Percentiles rank a stretch among this genome's conserved stretches.
These are phyloP conservation scores for Vigna mungo DNA, from an alignment of 306 rosid species.

Conservation along the genomic window DNA sequence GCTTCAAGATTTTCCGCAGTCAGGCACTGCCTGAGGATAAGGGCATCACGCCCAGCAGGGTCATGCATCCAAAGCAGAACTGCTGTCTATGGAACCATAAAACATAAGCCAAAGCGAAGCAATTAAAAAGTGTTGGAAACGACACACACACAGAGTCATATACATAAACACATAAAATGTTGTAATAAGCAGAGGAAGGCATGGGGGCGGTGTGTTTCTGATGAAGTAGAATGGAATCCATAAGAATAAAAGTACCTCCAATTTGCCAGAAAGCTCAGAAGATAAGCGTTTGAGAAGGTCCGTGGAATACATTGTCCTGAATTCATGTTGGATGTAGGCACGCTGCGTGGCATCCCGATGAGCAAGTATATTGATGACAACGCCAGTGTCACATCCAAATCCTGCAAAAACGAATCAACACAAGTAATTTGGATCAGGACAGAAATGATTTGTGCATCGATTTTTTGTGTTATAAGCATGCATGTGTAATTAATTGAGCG, in stretches of 20 bases:
- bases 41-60: constrained; percentile 79
- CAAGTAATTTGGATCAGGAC: too few relatives aligned
- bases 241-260: constrained; percentile 57
- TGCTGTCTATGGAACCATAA: constrained; percentile 57
- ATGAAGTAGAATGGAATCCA: background rate
- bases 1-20: constrained; percentile 52
- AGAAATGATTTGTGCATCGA: too few relatives aligned
- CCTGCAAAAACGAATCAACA: constrained; percentile 46
- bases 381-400: constrained; percentile 75
- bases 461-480: too few relatives aligned
- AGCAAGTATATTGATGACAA: constrained; percentile 71
- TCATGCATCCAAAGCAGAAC: constrained; percentile 82
- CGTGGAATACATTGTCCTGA: constrained; percentile 54
- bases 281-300: constrained; percentile 76
- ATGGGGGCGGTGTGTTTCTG: background rate
- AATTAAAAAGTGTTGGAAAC: too few relatives aligned
- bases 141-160: too few relatives aligned
- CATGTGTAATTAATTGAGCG: too few relatives aligned
- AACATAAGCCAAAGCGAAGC: too few relatives aligned
- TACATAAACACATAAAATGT: too few relatives aligned
- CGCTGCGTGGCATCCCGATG: constrained; percentile 80
- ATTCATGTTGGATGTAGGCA: constrained; percentile 73
- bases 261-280: constrained; percentile 71
- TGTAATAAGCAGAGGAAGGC: background rate
- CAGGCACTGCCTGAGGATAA: constrained; percentile 54